Evolutionary conservation across 768 basidiomycete genomes (phyloP).

Genomic region (Auriscalpium orientale): DNA sequence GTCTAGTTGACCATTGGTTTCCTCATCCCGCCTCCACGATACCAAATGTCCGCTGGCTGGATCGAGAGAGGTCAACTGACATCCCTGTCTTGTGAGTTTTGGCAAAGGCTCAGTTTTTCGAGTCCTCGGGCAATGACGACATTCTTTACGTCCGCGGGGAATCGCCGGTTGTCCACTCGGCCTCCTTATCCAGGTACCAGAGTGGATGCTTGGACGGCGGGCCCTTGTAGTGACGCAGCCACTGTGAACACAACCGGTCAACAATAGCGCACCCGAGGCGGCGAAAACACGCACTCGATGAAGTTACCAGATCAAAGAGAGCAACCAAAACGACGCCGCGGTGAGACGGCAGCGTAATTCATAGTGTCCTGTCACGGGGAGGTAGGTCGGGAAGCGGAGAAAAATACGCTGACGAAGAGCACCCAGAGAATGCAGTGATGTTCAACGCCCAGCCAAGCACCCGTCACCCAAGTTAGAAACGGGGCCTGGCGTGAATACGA

Average conservation of each 20-base stretch:
- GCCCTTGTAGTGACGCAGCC: conserved; percentile 13
- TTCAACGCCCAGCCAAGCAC: conserved; percentile 55
- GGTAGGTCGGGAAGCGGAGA: conserved; percentile 65
- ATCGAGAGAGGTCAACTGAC: no score
- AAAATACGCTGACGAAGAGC: conserved; percentile 60
- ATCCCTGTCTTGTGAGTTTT: no score
- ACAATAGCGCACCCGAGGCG: not conserved
- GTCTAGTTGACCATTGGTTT: no score
- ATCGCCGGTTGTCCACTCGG: no score
- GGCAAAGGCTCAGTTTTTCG: no score
- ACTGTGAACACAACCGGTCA: not conserved
- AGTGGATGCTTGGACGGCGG: conserved; percentile 3
- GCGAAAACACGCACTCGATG: conserved; percentile 11
- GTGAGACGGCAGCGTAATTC: conserved; percentile 69
- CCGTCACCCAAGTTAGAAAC: conserved; percentile 74
- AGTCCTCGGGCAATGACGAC: no score
- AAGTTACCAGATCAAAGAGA: conserved; percentile 24
- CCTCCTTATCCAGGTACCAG: no score
- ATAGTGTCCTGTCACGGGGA: conserved; percentile 68
- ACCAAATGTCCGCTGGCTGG: no score
- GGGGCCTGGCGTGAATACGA: conserved; percentile 78
- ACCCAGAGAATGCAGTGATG: conserved; percentile 62
- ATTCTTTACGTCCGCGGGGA: no score
- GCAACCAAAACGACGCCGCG: conserved; percentile 24
- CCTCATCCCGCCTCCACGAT: no score